Base-by-base conservation (phyloP, 2,329 filamentous ascomycete genomes). In the Claviceps spartinae region DNA sequence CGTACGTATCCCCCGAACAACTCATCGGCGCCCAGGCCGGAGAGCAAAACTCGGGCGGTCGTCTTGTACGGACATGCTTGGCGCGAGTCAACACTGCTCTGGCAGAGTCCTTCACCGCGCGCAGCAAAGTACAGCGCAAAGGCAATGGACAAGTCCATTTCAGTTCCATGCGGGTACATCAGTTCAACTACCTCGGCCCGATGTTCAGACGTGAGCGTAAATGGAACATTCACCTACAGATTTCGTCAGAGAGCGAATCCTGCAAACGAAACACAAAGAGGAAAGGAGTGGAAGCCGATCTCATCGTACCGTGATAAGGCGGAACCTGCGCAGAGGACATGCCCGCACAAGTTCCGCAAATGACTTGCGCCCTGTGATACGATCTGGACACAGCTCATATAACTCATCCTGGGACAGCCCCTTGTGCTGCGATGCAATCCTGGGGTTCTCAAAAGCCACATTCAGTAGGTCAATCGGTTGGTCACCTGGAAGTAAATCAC, bases 101-200 rank as follows among this genome's bases (percentile, higher is more conserved):
- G 69, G 41, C 74, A 70, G 18, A 65, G 57, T 0, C 84, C 88
- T 49, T 70, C 65, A 1, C 89, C 91, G 41, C 88, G 79, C 0
- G 91, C 83, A 5, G 93, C 89, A 70, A 98, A 98, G 66, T 96
- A 97, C n/a, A 98, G 74, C 0, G 93, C 93, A 59, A 79, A 85
- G 0, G 87, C 86, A 60, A 98, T 98, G 3, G 93, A 98, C 1
- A 98, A 74, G 61, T 98, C 93, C 93, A 98, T 98, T 67, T 98
- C 93, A 0, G 93, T 98, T 58, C 95, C 91, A 67, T 98, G 93
- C 0, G 93, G 93, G 59, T 85, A 76, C 65, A 98, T 96, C 18
- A 98, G 73, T 2, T 79, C 76, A 40, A 90, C 77, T 20, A 98
- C 78, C 26, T 75, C 76, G 3, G 75, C 62, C 55, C 87, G 81